Conservation (phyloP, 352 stramenopile species). For the Globisporangium emineosum region DNA sequence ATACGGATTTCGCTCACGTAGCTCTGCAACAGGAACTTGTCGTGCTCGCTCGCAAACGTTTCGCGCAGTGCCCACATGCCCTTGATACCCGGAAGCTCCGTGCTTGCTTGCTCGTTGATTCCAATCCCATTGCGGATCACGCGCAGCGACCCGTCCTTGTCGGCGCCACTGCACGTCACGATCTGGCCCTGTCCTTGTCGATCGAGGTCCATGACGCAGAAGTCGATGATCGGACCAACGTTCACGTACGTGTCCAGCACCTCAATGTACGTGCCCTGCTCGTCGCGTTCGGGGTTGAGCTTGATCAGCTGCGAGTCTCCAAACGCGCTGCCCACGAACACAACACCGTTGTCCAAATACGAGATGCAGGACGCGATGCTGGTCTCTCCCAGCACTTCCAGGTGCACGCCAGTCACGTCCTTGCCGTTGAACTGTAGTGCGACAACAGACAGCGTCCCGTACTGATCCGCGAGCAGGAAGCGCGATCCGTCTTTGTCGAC, state of each 20-base stretch:
- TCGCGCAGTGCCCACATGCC: conserved; percentile 95
- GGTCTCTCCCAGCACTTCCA: conserved; percentile 94
- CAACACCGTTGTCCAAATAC: conserved; percentile 94
- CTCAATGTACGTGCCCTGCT: conserved; percentile 87
- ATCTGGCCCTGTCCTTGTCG: conserved; percentile 94
- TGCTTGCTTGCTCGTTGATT: conserved; percentile 95
- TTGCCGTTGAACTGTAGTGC: conserved; percentile 75
- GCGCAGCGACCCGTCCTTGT: conserved; percentile 94
- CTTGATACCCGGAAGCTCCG: conserved; percentile 96
- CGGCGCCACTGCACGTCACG: conserved; percentile 95
- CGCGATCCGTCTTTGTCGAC: conserved; percentile 88
- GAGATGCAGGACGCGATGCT: conserved; percentile 89
- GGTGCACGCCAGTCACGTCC: conserved; percentile 77
- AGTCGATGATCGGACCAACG: conserved; percentile 98
- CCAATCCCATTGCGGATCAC: conserved; percentile 99
- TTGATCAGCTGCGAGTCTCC: conserved; percentile 96
- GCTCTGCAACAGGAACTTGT: conserved; percentile 95
- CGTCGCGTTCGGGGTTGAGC: conserved; percentile 78
- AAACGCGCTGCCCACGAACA: conserved; percentile 95
- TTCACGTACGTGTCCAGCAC: conserved; percentile 97
- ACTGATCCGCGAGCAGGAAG: conserved; percentile 89
- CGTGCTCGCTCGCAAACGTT: conserved; percentile 81
- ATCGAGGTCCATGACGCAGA: conserved; percentile 96
- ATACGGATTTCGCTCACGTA: conserved; percentile 96
- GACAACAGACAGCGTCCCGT: conserved; percentile 87